phyloP scores from a whole-genome alignment of 805 yeast genomes.

The Spathaspora gorwiae region DNA sequence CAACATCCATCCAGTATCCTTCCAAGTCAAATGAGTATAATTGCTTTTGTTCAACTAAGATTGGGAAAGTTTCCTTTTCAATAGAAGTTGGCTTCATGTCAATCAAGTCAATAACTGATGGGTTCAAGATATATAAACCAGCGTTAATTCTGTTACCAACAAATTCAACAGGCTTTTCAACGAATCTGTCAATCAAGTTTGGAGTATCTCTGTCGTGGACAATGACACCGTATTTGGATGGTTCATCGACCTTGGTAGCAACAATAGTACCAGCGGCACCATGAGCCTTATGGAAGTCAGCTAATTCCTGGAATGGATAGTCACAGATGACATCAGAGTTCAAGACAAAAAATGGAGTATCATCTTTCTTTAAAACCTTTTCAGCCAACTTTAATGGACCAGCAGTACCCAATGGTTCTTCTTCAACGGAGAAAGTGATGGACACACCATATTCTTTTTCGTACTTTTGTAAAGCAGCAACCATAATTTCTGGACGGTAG shows the following conservation, averaged over 20 bases:
- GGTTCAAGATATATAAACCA: constrained; percentile 97
- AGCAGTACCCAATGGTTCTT: constrained; percentile 99
- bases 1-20: constrained; percentile 99
- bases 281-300: constrained; percentile 88
- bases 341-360: constrained; percentile 93
- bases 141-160: constrained; percentile 99
- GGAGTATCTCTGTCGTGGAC: constrained; percentile 95
- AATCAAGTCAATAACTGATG: constrained; percentile 91
- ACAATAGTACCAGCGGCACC: constrained; percentile 98
- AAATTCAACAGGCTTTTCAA: constrained; percentile 98
- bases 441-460: constrained; percentile 91
- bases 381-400: constrained; percentile 99
- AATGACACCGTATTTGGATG: constrained; percentile 98
- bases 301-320: constrained; percentile 92
- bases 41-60: constrained; percentile 80
- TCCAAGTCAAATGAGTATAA: constrained; percentile 95
- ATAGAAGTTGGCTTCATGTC: constrained; percentile 98
- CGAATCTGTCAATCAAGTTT: constrained; percentile 95
- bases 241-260: constrained; percentile 99
- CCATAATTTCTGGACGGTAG: constrained; percentile 99
- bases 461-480: constrained; percentile 86
- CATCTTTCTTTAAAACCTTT: constrained; percentile 86
- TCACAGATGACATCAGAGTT: constrained; percentile 99
- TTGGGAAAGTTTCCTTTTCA: constrained; percentile 99
- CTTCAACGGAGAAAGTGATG: constrained; percentile 96